These are phyloP conservation scores for Serendipita vermifera DNA, from an alignment of 768 basidiomycete species.

Conservation along the genomic window DNA sequence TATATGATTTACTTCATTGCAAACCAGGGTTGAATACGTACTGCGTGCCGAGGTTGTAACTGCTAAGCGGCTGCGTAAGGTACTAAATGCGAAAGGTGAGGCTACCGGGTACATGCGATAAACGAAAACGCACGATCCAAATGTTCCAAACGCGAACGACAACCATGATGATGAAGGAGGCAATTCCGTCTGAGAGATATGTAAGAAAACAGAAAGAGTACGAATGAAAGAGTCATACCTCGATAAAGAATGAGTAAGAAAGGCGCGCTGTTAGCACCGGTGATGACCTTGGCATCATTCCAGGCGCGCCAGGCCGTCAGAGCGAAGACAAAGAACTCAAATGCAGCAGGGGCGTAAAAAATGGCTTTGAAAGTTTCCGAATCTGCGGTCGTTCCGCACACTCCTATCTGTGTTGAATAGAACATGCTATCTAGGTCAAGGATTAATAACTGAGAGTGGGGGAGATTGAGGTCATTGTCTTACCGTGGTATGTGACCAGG, in stretches of 20 bases:
- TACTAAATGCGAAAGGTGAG: not conserved
- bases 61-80: not conserved
- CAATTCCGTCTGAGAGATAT: not conserved
- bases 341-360: not conserved
- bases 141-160: not conserved
- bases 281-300: not conserved
- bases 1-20: too few species aligned
- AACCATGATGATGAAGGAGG: not conserved
- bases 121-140: constrained; percentile 3
- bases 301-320: not conserved
- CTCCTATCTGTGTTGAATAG: not conserved
- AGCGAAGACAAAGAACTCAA: not conserved
- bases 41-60: not conserved
- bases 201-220: not conserved
- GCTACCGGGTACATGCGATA: not conserved
- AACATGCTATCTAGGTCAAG: not conserved
- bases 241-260: constrained; percentile 3
- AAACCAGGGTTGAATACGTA: not conserved
- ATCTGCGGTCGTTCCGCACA: not conserved
- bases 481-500: not conserved
- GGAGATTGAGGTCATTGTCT: not conserved
- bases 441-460: not conserved
- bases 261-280: not conserved
- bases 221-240: not conserved
- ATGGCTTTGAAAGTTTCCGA: not conserved